These are phyloP conservation scores for Rhodotorula sp. DNA, from an alignment of 1,284 basidiomycete genomes.

Conservation along the genomic window DNA sequence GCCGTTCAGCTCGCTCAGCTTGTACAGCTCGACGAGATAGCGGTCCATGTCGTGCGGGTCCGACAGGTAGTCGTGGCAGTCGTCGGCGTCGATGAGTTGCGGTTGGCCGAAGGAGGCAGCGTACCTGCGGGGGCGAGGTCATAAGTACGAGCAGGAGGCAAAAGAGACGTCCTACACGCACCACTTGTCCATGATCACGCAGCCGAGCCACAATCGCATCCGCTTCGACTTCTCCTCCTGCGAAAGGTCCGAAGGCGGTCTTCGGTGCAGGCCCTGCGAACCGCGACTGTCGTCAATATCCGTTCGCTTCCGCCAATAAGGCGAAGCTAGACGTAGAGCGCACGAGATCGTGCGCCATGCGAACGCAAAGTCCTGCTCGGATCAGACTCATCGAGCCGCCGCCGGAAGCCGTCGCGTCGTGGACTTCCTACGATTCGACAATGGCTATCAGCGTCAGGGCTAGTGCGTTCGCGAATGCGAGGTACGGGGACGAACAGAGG, in stretches of 20 bases:
- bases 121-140: not conserved
- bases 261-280: not conserved
- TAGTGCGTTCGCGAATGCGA: no score
- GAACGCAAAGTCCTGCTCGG: not conserved
- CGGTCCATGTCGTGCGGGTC: not conserved
- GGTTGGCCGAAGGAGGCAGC: not conserved
- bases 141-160: not conserved
- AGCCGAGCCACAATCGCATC: not conserved
- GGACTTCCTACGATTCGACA: not conserved
- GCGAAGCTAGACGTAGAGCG: no score
- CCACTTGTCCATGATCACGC: not conserved
- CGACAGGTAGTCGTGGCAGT: slow-evolving; percentile 1
- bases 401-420: not conserved
- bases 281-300: no score
- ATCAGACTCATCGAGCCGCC: not conserved
- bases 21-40: not conserved
- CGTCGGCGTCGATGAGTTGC: not conserved
- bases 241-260: not conserved
- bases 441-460: no score
- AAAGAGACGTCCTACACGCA: not conserved
- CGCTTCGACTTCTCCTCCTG: not conserved
- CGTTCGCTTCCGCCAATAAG: no score
- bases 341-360: slow-evolving; percentile 1
- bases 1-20: not conserved
- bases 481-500: not conserved